These are phyloP conservation scores for Dothidotthia symphoricarpi DNA, from an alignment of 2,329 filamentous ascomycete species.

Conservation along the genomic window DNA sequence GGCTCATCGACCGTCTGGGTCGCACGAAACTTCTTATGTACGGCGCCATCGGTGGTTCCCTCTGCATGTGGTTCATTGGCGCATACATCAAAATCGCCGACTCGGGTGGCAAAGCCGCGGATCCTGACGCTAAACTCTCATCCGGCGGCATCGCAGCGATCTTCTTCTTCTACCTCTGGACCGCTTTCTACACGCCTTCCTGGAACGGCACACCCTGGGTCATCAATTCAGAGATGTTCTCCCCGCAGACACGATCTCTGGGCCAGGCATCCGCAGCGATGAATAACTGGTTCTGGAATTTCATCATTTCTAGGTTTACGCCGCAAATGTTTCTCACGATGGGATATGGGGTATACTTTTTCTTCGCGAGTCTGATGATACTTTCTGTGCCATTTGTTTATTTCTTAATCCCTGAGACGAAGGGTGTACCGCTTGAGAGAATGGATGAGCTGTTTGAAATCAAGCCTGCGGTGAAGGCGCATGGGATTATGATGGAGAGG, in stretches of 20 bases:
- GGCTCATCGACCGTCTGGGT: slow-evolving; percentile 64
- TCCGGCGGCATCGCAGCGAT: slow-evolving; percentile 60
- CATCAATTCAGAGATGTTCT: slow-evolving; percentile 71
- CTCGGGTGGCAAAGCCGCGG: slow-evolving; percentile 36
- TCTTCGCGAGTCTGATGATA: slow-evolving; percentile 51
- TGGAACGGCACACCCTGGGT: slow-evolving; percentile 79
- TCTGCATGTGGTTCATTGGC: slow-evolving; percentile 66
- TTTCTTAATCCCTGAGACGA: slow-evolving; percentile 47
- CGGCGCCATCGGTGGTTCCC: slow-evolving; percentile 61
- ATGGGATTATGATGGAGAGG: slow-evolving; percentile 42
- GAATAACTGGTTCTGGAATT: slow-evolving; percentile 73
- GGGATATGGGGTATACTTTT: slow-evolving; percentile 47
- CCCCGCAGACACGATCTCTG: slow-evolving; percentile 62
- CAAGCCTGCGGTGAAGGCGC: slow-evolving; percentile 42
- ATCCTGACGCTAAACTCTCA: slow-evolving; percentile 34
- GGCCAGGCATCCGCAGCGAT: slow-evolving; percentile 70
- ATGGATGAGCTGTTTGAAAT: slow-evolving; percentile 51
- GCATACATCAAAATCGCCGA: slow-evolving; percentile 57
- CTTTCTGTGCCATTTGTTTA: slow-evolving; percentile 48
- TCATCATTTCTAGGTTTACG: slow-evolving; percentile 66
- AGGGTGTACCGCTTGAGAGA: slow-evolving; percentile 47
- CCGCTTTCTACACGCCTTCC: slow-evolving; percentile 65
- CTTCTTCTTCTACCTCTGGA: slow-evolving; percentile 75
- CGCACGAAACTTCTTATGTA: slow-evolving; percentile 63
- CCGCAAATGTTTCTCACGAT: slow-evolving; percentile 59